A percentile compares a stretch with the other conserved stretches of the same genome.
Conservation (phyloP, 2,329 filamentous ascomycete species). For the Diaporthe nobilis region DNA sequence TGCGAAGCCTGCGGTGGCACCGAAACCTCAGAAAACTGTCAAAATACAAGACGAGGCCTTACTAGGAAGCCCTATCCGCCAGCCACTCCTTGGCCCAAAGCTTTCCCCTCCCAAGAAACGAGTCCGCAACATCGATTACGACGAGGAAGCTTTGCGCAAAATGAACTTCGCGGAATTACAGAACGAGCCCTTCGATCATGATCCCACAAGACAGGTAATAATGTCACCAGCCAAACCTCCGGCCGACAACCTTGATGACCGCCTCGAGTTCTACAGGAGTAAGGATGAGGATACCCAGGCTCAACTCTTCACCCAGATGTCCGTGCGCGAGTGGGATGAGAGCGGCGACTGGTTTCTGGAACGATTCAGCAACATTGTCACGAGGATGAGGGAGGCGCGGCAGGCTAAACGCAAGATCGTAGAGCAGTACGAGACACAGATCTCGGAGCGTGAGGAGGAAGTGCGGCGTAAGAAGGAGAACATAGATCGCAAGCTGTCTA, state of each 20-base stretch:
- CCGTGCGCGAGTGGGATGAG: conserved; percentile 70
- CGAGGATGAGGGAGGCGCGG: conserved; percentile 62
- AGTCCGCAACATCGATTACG: conserved; percentile 66
- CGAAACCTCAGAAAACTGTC: conserved; percentile 37
- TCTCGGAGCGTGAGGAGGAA: conserved; percentile 67
- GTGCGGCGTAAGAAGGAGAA: conserved; percentile 67
- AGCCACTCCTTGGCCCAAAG: conserved; percentile 41
- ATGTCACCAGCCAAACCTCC: conserved; percentile 51
- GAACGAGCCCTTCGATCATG: conserved; percentile 69
- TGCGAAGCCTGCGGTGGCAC: conserved; percentile 32
- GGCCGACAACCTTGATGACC: conserved; percentile 61
- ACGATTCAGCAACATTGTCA: conserved; percentile 65
- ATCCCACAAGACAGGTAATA: conserved; percentile 64
- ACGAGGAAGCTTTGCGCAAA: conserved; percentile 66
- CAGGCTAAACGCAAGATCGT: conserved; percentile 65
- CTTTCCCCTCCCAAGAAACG: conserved; percentile 55
- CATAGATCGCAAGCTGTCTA: conserved; percentile 68
- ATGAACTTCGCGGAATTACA: conserved; percentile 68
- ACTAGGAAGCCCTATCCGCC: conserved; percentile 41
- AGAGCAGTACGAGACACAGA: conserved; percentile 67
- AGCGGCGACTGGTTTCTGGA: conserved; percentile 73
- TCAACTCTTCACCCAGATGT: conserved; percentile 67
- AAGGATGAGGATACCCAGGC: conserved; percentile 59
- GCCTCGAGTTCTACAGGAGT: conserved; percentile 64
- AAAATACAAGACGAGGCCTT: conserved; percentile 39